phyloP scores from a whole-genome alignment of 495 filamentous ascomycete species.

The Letharia lupina region DNA sequence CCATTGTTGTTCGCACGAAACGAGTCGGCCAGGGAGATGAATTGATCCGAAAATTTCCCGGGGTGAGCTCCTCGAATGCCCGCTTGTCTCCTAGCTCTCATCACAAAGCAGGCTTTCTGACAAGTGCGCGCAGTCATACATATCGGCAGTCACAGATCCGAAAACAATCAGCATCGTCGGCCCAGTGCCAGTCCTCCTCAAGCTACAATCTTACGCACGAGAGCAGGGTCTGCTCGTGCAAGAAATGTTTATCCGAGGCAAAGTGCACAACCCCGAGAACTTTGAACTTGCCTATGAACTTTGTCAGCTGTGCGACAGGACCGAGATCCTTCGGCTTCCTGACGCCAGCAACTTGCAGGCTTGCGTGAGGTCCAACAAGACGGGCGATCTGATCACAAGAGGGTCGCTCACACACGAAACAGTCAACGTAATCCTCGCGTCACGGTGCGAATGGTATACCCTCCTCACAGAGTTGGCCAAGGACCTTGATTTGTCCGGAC shows the following conservation, averaged over 20 bases:
- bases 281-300: constrained; percentile 25
- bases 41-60: constrained; percentile 24
- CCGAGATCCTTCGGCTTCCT: constrained; percentile 23
- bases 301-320: constrained; percentile 19
- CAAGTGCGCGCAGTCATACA: constrained; percentile 20
- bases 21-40: constrained; percentile 29
- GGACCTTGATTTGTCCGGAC: constrained; percentile 22
- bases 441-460: constrained; percentile 32
- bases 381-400: constrained; percentile 17
- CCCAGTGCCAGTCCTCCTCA: constrained; percentile 16
- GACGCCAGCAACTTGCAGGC: constrained; percentile 21
- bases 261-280: constrained; percentile 33
- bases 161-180: constrained; percentile 29
- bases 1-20: constrained; percentile 27
- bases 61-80: constrained; percentile 16
- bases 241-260: constrained; percentile 20
- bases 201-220: constrained; percentile 6
- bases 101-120: background rate
- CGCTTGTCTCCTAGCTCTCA: background rate
- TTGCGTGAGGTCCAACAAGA: constrained; percentile 29
- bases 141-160: constrained; percentile 31
- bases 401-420: constrained; percentile 28
- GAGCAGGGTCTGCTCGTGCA: constrained; percentile 14
- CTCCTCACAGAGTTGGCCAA: constrained; percentile 27
- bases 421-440: constrained; percentile 30